Conservation (phyloP, 495 filamentous ascomycete genomes). For the Penicillium malachiteum region DNA sequence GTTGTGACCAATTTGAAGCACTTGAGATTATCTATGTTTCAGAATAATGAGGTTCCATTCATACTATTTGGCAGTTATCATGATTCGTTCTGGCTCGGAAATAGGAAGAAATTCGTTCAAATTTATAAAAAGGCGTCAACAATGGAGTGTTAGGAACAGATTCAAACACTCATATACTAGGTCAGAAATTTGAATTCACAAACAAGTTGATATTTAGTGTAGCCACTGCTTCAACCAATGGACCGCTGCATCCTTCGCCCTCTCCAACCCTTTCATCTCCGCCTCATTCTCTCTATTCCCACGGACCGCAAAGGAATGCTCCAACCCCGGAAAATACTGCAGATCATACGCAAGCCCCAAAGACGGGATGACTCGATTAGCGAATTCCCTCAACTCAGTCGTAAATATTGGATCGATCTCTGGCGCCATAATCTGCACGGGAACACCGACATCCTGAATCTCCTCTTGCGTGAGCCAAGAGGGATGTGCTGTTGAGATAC, state of each 20-base stretch:
- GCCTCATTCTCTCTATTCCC: conserved; percentile 39
- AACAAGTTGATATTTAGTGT: neutral
- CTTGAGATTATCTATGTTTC: no score
- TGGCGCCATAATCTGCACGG: conserved; percentile 58
- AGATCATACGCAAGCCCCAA: conserved; percentile 54
- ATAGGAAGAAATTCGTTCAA: no score
- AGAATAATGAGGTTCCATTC: no score
- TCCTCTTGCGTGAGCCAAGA: conserved; percentile 47
- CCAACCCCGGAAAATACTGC: conserved; percentile 54
- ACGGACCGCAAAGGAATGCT: conserved; percentile 50
- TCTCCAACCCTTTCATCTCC: conserved; percentile 15
- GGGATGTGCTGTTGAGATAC: conserved; percentile 54
- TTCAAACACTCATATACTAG: no score
- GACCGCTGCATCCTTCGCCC: conserved; percentile 19
- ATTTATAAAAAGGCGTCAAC: no score
- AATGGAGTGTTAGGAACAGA: no score
- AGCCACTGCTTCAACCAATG: conserved; percentile 18
- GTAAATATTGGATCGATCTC: conserved; percentile 51
- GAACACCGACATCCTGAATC: conserved; percentile 51
- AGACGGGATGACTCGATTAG: conserved; percentile 41
- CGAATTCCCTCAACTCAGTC: conserved; percentile 50
- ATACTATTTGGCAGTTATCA: no score
- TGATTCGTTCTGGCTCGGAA: no score
- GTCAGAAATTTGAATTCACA: no score
- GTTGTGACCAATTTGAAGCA: no score